Base-by-base conservation (phyloP, 768 basidiomycete genomes). In the Suillus luteus region DNA sequence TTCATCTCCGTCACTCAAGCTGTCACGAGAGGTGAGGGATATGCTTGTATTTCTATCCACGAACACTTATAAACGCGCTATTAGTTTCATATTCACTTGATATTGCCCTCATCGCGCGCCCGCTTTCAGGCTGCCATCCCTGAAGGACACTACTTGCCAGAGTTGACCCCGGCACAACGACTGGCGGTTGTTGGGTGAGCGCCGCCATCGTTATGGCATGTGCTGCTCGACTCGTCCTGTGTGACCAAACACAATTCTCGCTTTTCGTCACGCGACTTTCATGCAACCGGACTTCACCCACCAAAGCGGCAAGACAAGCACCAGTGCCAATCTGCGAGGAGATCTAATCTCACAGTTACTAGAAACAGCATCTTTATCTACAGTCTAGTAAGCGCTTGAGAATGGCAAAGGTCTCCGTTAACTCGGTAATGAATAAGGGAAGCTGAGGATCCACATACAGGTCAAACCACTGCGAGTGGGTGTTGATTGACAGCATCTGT, bases 71-170 rank as follows among this genome's bases (percentile, higher is more conserved):
- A 5, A 44, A 33, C 43, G 19, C 55, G 44, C 57, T 24, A 49
- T 19, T 68, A 84, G 85, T 89, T 14, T 80, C 83, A 58, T 89
- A 91, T 73, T 80, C 96, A 40, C 44, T 83, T 10, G 95, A 93
- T 0, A 92, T 94, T 10, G 72, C 95, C 15, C 80, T 95, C 9
- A 92, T 97, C 57, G 91, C 93, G 8, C 81, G 92, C 41, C 95
- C 94, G 0, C 77, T 82, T 46, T 1, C 57, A 62, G n/a, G 35
- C 44, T 37, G n/a, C 17, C 12, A 31, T 52, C 27, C 33, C 37
- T 35, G 51, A 54, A n/a, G 62, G 59, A 19, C 54, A n/a, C 17
- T 62, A 41, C n/a, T 22, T 37, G 15, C 59, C 64, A 8, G 65
- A 64, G 27, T 75, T 59, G 14, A 77, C 68, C 6, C 73, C 68